Evolutionary conservation across 2,329 filamentous ascomycete species (phyloP), one percentile per base, ranked within the genome.

Genomic region (Neofusicoccum ribis): DNA sequence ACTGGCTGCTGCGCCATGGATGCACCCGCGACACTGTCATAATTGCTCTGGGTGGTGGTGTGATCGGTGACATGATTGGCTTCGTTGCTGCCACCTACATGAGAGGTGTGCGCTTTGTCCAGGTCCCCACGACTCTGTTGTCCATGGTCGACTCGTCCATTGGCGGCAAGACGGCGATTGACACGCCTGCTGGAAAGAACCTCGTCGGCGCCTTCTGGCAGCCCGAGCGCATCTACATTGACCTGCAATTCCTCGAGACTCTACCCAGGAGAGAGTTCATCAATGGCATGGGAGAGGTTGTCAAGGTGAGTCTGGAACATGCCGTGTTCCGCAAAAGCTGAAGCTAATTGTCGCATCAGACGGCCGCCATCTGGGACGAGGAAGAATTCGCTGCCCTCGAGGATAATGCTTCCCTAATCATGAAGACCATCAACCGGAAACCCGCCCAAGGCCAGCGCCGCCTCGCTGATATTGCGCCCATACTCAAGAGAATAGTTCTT

Each of bases 81-180:
- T 99, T 96, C 76, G 93, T 98, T 60, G 95, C 95, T 23, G 93
- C 95, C 44, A 99, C 95, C 43, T 99, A 98, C 81, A 99, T 99
- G 95, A 90, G 95, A 70, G 95, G 95, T 64, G 90, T 99, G 68
- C 91, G 91, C 70, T 97, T 97, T 76, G 93, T 97, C 47, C 95
- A 99, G 79, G 93, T 99, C 52, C 95, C 95, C 1, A 99, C 95
- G 9, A 97, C 93, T 0, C 83, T 99, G 65, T 84, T 99, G 62
- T 88, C 95, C 69, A 99, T 99, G 95, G 95, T 99, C 47, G 95
- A 99, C 79, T 98, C 94, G 51, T 97, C 93, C 43, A 98, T 99
- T 74, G 95, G 95, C 68, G 95, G 95, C 68, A 99, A 99, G 84
- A 99, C 95, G 9, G 95, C 95, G 65, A 98, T 99, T 77, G 95